Conservation (phyloP, 2,329 filamentous ascomycete species). For the Aspergillus fijiensis region DNA sequence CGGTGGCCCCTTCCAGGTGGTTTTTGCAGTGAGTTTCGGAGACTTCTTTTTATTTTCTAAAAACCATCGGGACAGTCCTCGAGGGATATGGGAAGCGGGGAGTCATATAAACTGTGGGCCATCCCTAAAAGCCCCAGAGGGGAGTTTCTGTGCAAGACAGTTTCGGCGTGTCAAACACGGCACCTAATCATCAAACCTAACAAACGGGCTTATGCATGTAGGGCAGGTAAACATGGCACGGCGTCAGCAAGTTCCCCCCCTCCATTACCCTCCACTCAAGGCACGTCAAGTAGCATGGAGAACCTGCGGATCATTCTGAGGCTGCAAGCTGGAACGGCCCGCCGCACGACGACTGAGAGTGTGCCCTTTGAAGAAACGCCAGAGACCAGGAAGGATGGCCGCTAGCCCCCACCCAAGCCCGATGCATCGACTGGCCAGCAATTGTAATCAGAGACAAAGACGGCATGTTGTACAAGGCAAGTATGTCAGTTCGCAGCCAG, state of each 20-base stretch:
- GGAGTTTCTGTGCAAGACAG: conserved; percentile 19
- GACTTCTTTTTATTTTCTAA: conserved; percentile 5
- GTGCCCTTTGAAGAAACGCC: conserved; percentile 39
- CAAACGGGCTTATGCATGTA: conserved; percentile 41
- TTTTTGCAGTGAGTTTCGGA: conserved; percentile 4
- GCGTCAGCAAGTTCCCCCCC: conserved; percentile 35
- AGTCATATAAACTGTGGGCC: conserved; percentile 41
- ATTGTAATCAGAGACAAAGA: conserved; percentile 14
- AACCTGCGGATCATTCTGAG: conserved; percentile 45
- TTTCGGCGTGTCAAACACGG: conserved; percentile 33
- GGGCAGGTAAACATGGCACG: conserved; percentile 31
- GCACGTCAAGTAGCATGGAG: conserved; percentile 29
- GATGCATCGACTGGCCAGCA: conserved; percentile 23
- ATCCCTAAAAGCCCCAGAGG: conserved; percentile 24
- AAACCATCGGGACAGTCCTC: conserved; percentile 11
- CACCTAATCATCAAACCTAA: conserved; percentile 41
- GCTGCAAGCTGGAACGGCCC: conserved; percentile 49
- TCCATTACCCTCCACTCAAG: conserved; percentile 35
- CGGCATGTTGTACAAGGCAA: conserved; percentile 24
- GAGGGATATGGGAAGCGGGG: conserved; percentile 37
- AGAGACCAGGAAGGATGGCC: conserved; percentile 26
- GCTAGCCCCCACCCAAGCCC: conserved; percentile 24
- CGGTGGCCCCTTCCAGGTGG: conserved; percentile 1
- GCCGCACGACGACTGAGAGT: conserved; percentile 44
- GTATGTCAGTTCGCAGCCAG: conserved; percentile 13